A percentile compares a stretch with the other conserved stretches of the same genome.
Conservation (phyloP, 164 flowering plant genomes). For the Liriodendron chinense region DNA sequence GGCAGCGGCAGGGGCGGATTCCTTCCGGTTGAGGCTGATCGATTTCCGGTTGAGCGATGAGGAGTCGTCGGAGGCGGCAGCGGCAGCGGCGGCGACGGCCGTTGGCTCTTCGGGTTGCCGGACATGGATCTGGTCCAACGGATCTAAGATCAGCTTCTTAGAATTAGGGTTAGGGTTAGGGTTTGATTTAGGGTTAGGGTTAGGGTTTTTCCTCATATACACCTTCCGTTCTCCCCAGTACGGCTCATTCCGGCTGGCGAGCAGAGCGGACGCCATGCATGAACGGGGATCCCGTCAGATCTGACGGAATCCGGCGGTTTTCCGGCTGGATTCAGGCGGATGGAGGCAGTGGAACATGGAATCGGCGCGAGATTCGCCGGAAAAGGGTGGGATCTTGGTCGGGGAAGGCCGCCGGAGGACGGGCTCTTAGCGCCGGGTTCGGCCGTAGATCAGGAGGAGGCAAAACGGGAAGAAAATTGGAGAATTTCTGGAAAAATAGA, state of each 20-base stretch:
- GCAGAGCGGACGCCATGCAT: constrained; percentile 41
- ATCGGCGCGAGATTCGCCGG: not conserved
- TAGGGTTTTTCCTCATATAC: constrained; percentile 41
- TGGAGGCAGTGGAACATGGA: not conserved
- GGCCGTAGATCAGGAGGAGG: not conserved
- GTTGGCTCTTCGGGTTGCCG: constrained; percentile 9
- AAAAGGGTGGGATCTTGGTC: not conserved
- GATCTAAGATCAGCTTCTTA: constrained; percentile 14
- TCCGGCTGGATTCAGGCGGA: constrained; percentile 7
- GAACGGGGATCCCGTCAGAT: not conserved
- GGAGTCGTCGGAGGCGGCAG: constrained; percentile 18
- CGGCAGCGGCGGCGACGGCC: constrained; percentile 1
- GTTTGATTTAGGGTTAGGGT: constrained; percentile 21
- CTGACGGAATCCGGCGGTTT: constrained; percentile 8
- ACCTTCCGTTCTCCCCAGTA: constrained; percentile 34
- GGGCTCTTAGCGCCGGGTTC: not conserved
- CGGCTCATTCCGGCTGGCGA: constrained; percentile 34
- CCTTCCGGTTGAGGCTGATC: constrained; percentile 8
- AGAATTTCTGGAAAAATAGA: not conserved
- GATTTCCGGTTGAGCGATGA: constrained; percentile 26
- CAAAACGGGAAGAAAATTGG: not conserved
- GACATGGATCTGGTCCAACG: constrained; percentile 13
- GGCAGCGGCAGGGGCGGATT: not conserved
- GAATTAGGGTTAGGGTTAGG: constrained; percentile 27
- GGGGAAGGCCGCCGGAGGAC: not conserved